A percentile compares a stretch with the other conserved stretches of the same genome.
These are phyloP conservation scores for Heterobasidion parviporum DNA, from an alignment of 1,284 basidiomycete species.

Conservation along the genomic window DNA sequence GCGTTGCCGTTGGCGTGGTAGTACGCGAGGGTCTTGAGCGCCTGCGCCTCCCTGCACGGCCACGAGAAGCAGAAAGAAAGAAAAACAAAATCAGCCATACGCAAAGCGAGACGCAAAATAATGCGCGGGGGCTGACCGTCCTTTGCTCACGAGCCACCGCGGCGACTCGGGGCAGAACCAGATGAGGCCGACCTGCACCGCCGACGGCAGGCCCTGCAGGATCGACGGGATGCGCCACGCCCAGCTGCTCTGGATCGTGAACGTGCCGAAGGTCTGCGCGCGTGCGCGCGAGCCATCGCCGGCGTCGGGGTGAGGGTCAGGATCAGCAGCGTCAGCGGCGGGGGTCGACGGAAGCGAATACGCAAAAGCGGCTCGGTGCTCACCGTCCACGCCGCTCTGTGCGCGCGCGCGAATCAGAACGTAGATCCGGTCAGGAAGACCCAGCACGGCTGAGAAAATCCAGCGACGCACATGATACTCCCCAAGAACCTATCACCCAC, in stretches of 20 bases:
- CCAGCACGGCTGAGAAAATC: not conserved
- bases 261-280: constrained; percentile 46
- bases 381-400: constrained; percentile 44
- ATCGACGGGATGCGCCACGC: constrained; percentile 55
- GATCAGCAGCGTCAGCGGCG: not conserved
- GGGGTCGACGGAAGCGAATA: not conserved
- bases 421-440: not conserved
- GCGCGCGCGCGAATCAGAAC: not conserved
- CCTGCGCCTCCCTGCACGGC: constrained; percentile 29
- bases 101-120: no score
- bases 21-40: constrained; percentile 39
- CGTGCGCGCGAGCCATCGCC: not conserved
- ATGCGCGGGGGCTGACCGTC: constrained; percentile 20
- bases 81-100: not conserved
- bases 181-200: constrained; percentile 44
- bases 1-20: constrained; percentile 47
- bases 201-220: constrained; percentile 50
- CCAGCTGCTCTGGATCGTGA: constrained; percentile 43
- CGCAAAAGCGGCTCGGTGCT: constrained; percentile 3
- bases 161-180: constrained; percentile 55
- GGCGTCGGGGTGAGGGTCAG: no score
- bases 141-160: constrained; percentile 49
- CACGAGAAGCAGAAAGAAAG: not conserved
- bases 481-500: constrained; percentile 24
- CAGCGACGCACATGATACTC: constrained; percentile 33